Evolutionary conservation across 2,329 filamentous ascomycete species (phyloP), one percentile per base, ranked within the genome.

Genomic region (Bipolaris sorokiniana): DNA sequence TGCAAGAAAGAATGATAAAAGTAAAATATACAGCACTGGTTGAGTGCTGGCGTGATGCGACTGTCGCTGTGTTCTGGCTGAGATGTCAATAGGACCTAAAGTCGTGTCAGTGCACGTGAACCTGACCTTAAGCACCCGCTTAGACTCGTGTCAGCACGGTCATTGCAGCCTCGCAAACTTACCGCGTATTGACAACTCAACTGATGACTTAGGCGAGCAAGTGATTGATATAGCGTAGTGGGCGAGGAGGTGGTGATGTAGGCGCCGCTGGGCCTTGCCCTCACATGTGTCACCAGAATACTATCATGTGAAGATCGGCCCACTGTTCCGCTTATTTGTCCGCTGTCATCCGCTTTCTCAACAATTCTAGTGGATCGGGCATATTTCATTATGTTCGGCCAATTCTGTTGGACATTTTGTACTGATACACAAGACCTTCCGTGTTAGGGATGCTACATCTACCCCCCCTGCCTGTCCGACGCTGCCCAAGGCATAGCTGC

Each of bases 251-350:
- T 31, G 28, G 28, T 28, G 22, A 55, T 50, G 53, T 48, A 57
- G 64, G 59, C 58, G 58, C 56, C 53, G 48, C 44, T 49, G 34
- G 44, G 48, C 48, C 49, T 33, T 47, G 53, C 50, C 37, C 45
- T 36, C 51, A 48, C 55, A 50, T 55, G 48, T 63, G 57, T 63
- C 52, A 60, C 26, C 26, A 45, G 28, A 49, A 47, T 48, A 48
- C 58, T 67, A 64, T 63, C 69, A 72, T 66, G 69, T 72, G 69
- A 72, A 64, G 62, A 58, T 68, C 65, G 63, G 63, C 64, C 59
- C 54, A 56, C 51, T 33, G 22, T 53, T 54, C 58, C 59, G 57
- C 41, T 34, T 56, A 54, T 58, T 62, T 53, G 58, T 56, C 61
- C 62, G 53, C 51, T 49, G 33, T 59, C 58, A 54, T 54, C 56